These are phyloP conservation scores for Ustilago hordei DNA, from an alignment of 1,284 basidiomycete species.

Conservation along the genomic window DNA sequence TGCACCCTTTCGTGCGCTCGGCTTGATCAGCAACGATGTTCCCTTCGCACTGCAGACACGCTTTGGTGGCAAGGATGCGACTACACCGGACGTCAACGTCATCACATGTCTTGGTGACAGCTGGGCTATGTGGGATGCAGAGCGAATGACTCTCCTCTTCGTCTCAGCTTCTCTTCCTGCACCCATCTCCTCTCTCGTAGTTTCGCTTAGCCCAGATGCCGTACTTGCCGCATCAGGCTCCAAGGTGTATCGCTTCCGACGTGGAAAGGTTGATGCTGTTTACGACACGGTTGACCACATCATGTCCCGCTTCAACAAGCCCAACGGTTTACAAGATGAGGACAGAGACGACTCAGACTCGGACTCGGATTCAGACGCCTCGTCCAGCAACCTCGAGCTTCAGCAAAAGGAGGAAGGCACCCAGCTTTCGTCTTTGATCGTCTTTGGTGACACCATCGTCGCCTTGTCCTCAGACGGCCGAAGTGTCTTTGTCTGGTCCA, in stretches of 20 bases:
- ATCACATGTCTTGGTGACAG: constrained; percentile 88
- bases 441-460: constrained; percentile 65
- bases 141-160: constrained; percentile 90
- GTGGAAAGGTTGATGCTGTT: constrained; percentile 83
- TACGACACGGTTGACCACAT: constrained; percentile 48
- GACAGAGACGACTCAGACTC: constrained; percentile 20
- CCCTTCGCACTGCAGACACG: constrained; percentile 86
- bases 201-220: constrained; percentile 81
- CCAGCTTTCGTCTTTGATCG: constrained; percentile 51
- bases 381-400: constrained; percentile 11
- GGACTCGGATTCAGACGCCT: constrained; percentile 25
- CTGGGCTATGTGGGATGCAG: constrained; percentile 97
- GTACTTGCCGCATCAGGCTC: constrained; percentile 84
- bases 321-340: constrained; percentile 14
- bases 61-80: constrained; percentile 85
- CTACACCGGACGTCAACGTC: constrained; percentile 74
- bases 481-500: constrained; percentile 84
- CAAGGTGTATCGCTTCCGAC: constrained; percentile 80
- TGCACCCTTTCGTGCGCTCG: constrained; percentile 93
- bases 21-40: constrained; percentile 89
- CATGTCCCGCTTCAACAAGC: constrained; percentile 35
- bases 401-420: constrained; percentile 19
- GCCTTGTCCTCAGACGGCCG: constrained; percentile 78
- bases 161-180: constrained; percentile 86
- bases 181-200: constrained; percentile 79